These are phyloP conservation scores for Backusella tuberculispora DNA, from an alignment of 192 early-diverging fungal species.

Conservation along the genomic window DNA sequence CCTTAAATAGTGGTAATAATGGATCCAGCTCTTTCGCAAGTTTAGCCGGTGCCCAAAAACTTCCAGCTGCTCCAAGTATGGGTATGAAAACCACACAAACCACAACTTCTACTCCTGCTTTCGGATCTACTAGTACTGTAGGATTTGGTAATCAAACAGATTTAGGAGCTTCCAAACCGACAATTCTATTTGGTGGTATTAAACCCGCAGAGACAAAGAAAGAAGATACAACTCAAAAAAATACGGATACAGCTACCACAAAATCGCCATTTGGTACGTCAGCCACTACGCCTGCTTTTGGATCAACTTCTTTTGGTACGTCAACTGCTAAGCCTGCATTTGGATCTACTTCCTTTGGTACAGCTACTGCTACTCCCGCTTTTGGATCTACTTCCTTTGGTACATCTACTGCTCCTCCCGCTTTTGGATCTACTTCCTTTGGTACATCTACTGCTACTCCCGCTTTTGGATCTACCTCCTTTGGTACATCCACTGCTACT, in stretches of 20 bases:
- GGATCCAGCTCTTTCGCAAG: constrained; percentile 10
- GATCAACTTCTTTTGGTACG: not conserved
- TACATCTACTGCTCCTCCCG: not conserved
- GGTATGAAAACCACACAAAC: not conserved
- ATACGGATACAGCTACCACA: not conserved
- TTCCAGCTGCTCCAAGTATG: constrained; percentile 9
- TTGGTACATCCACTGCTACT: constrained; percentile 10
- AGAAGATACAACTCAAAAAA: not conserved
- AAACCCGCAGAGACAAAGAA: not conserved
- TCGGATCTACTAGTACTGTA: constrained; percentile 24
- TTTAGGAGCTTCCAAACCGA: not conserved
- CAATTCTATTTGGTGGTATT: not conserved
- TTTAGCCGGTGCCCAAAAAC: constrained; percentile 23
- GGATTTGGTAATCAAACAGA: constrained; percentile 12
- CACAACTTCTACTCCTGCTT: constrained; percentile 17
- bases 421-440: constrained; percentile 11
- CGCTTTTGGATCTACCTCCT: constrained; percentile 20
- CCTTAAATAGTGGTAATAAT: not conserved
- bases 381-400: constrained; percentile 25
- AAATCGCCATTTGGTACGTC: not conserved
- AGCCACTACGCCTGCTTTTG: not conserved
- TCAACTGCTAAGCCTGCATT: not conserved
- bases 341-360: not conserved
- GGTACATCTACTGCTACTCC: constrained; percentile 7
- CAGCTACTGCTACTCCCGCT: not conserved